These are phyloP conservation scores for Arabidopsis suecica DNA, from an alignment of 345 rosid genomes.

Conservation along the genomic window DNA sequence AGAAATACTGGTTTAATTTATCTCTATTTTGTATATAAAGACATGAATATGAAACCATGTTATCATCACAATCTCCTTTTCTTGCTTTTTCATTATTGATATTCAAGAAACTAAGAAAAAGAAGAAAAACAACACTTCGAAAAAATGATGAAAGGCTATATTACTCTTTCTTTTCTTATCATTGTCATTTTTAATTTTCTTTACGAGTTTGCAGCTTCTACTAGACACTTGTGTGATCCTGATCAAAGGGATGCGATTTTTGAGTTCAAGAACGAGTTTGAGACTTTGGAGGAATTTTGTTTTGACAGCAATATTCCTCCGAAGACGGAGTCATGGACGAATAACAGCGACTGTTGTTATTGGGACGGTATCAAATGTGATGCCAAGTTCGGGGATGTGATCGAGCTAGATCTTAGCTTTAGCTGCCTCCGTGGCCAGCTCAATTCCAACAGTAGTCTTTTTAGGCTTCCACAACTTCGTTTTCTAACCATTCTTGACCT, in stretches of 20 bases:
- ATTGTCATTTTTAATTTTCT: neutral
- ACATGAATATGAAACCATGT: neutral
- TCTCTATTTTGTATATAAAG: neutral
- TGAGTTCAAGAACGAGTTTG: neutral
- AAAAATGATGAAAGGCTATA: neutral
- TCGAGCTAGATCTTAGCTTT: neutral
- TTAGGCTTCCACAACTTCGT: slow-evolving; percentile 19
- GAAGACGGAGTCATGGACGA: neutral
- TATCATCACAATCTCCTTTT: neutral
- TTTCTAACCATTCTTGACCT: neutral
- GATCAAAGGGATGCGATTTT: slow-evolving; percentile 30
- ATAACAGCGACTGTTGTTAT: neutral
- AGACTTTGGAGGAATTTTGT: neutral
- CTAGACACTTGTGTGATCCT: neutral
- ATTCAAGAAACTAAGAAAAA: neutral
- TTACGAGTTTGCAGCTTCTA: neutral
- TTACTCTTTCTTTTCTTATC: neutral
- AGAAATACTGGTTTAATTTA: neutral
- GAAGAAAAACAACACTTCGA: too few relatives aligned
- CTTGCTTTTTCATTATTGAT: neutral
- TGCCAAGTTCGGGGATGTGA: neutral
- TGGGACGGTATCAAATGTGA: slow-evolving; percentile 4
- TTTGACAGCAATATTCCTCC: neutral
- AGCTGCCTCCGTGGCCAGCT: neutral
- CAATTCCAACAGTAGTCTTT: slow-evolving; percentile 4